Conservation (phyloP, 257 asterid genomes). For the Vinca minor region DNA sequence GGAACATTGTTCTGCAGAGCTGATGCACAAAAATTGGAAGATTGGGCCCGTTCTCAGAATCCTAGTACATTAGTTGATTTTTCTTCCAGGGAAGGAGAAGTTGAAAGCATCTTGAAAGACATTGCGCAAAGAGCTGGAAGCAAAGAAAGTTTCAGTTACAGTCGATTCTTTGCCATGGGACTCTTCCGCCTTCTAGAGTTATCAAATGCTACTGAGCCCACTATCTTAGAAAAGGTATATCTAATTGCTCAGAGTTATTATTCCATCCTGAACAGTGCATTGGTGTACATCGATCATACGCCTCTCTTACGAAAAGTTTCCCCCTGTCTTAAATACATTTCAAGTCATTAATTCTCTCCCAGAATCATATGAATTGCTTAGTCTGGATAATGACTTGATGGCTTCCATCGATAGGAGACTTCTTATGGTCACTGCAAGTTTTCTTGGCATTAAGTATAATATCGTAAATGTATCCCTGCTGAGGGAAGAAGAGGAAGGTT, state of each 20-base stretch:
- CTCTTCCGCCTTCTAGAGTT: constrained; percentile 91
- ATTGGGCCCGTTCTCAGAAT: constrained; percentile 75
- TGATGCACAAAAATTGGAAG: constrained; percentile 88
- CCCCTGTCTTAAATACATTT: neutral
- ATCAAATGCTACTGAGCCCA: constrained; percentile 79
- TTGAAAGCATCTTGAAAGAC: constrained; percentile 60
- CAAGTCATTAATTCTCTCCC: neutral
- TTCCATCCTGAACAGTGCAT: no score
- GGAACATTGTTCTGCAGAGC: constrained; percentile 29
- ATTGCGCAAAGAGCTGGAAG: constrained; percentile 76
- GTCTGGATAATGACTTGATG: neutral
- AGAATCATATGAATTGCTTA: neutral
- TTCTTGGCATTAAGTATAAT: neutral
- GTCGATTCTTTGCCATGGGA: constrained; percentile 90
- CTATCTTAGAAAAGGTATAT: constrained; percentile 65
- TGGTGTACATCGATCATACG: neutral
- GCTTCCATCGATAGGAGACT: neutral
- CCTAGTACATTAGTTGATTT: constrained; percentile 61
- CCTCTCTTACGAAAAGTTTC: neutral
- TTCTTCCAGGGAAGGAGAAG: constrained; percentile 75
- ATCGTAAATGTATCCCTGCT: neutral
- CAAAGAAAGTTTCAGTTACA: constrained; percentile 64
- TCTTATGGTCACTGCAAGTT: neutral
- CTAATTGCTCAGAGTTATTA: neutral
- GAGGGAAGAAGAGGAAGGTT: neutral